Percentiles rank a stretch among this genome's conserved stretches.
Conservation (phyloP, 192 early-diverging fungal species). For the Mortierella antarctica region DNA sequence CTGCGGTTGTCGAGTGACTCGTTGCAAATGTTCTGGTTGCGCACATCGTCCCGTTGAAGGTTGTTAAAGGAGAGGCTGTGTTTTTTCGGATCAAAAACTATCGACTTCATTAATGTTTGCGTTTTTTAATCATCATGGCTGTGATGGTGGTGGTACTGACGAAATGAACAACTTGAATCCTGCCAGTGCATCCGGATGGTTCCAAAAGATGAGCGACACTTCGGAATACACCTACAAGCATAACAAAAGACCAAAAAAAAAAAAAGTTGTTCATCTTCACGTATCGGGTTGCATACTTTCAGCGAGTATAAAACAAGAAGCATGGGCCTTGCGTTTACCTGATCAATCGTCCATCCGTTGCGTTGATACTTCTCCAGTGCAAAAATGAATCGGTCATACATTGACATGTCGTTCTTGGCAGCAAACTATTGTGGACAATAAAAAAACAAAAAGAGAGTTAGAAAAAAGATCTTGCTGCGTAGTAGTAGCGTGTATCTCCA, state of each 20-base stretch:
- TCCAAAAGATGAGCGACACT: conserved; percentile 53
- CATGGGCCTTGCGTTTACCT: conserved; percentile 5
- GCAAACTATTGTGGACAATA: conserved; percentile 14
- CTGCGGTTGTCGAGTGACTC: no score
- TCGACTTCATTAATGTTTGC: not conserved
- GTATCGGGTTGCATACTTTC: not conserved
- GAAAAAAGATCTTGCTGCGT: no score
- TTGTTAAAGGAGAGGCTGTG: no score
- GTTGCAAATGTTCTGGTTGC: no score
- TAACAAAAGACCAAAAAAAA: not conserved
- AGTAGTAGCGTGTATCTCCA: no score
- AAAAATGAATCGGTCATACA: conserved; percentile 52
- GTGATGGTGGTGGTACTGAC: conserved; percentile 22
- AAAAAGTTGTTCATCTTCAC: not conserved
- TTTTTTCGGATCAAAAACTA: no score
- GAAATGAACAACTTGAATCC: conserved; percentile 50
- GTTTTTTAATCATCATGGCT: not conserved
- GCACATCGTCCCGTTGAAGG: no score
- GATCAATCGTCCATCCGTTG: conserved; percentile 52
- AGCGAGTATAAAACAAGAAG: not conserved
- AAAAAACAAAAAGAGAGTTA: not conserved
- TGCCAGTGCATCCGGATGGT: conserved; percentile 45
- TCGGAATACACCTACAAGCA: conserved; percentile 44
- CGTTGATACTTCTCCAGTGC: conserved; percentile 50
- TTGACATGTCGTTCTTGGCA: conserved; percentile 44